Percentiles rank a stretch among this genome's conserved stretches.
These are phyloP conservation scores for Senna tora DNA, from an alignment of 306 rosid species.

Conservation along the genomic window DNA sequence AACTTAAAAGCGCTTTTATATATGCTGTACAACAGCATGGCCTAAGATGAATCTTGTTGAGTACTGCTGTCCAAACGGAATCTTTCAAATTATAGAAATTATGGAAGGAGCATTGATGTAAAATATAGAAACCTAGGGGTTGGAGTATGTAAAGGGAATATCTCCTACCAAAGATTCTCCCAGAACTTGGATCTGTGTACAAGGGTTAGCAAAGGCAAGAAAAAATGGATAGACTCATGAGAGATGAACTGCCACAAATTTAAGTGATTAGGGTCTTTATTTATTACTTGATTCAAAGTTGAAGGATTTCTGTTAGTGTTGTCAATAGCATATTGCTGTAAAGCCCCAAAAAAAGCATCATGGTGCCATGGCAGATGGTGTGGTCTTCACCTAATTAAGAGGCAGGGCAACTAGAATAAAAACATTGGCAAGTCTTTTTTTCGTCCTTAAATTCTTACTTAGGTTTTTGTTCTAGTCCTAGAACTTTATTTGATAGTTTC, in stretches of 20 bases:
- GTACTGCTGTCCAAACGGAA: not conserved
- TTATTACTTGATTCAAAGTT: conserved; percentile 15
- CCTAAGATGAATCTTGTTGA: conserved; percentile 13
- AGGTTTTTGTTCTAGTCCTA: too few species aligned
- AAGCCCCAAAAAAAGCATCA: not conserved
- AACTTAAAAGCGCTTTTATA: not conserved
- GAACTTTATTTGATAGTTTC: too few species aligned
- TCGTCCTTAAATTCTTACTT: too few species aligned
- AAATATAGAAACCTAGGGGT: not conserved
- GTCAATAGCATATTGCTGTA: not conserved
- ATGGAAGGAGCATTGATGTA: conserved; percentile 11
- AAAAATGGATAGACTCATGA: not conserved
- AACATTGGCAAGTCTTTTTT: not conserved
- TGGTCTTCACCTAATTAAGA: not conserved
- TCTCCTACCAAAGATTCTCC: not conserved
- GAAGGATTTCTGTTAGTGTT: not conserved
- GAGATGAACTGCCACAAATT: not conserved
- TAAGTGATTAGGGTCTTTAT: conserved; percentile 29
- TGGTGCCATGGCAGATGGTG: not conserved
- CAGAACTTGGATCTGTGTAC: conserved; percentile 1
- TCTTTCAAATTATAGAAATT: not conserved
- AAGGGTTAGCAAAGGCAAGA: not conserved
- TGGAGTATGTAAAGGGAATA: not conserved
- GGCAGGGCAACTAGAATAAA: not conserved
- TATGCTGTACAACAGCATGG: not conserved